Evolutionary conservation across 805 yeast species (phyloP), one percentile per base, ranked within the genome.

Genomic region (Danielia oregonensis): DNA sequence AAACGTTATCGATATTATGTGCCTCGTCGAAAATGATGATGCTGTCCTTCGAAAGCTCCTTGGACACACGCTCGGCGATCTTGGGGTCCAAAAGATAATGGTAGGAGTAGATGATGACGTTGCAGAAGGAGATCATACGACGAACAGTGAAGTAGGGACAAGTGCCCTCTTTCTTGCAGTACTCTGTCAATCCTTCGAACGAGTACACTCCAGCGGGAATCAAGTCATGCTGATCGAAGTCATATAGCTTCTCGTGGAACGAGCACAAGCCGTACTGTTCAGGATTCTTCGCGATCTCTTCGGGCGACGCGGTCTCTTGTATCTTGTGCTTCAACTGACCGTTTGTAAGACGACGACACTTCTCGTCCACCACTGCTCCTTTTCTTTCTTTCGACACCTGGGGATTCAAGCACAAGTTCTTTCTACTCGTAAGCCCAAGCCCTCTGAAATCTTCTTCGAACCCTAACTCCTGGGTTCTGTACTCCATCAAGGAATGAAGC

Each of bases 111-210:
- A 93, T 93, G 42, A 93, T 82, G 36, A 93, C 79, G 57, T 93
- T 89, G 67, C 98, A 93, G 47, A 82, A 77, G 2, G 96, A 82
- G 51, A 91, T 87, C 97, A 93, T 93, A 60, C 99, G 81, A 70
- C 99, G 84, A 17, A 93, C 96, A 0, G 97, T 86, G 61, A 93
- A 93, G 61, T 93, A 93, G 1, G 99, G 99, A 59, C 99, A 93
- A 4, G 89, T 83, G 22, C 82, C 86, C 43, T 76, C 78, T 30
- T 72, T 72, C 55, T 81, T 82, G 57, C 98, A 86, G 57, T 86
- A 85, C 21, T 76, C 75, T 17, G 82, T 63, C 42, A 93, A 67
- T 30, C 80, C 80, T 40, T 93, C 98, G 57, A 93, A 93, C 0
- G 97, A 89, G 60, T 83, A 93, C 0, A 93, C 96, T 2, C 99